Conservation (phyloP, 2,329 filamentous ascomycete species). For the Immersiporthe knoxdaviesiana region DNA sequence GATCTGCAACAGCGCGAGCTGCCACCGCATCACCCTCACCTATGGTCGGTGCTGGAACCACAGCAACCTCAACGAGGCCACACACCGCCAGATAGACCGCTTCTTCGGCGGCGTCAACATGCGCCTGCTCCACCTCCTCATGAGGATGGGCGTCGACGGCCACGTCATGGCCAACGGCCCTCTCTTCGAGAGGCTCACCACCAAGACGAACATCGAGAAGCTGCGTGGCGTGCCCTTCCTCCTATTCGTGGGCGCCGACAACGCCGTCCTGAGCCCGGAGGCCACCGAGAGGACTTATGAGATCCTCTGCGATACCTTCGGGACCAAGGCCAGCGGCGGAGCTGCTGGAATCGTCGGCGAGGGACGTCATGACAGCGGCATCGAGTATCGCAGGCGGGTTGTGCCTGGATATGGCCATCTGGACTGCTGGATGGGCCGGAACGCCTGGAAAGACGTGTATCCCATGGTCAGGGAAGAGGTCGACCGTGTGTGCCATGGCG, state of each 20-base stretch:
- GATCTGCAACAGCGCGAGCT: conserved; percentile 63
- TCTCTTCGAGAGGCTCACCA: conserved; percentile 51
- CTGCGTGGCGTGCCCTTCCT: conserved; percentile 59
- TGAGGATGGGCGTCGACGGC: conserved; percentile 57
- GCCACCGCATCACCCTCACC: conserved; percentile 62
- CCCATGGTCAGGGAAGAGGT: conserved; percentile 59
- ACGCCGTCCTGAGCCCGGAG: conserved; percentile 57
- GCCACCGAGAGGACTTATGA: conserved; percentile 59
- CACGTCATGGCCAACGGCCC: conserved; percentile 57
- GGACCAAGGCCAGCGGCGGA: conserved; percentile 37
- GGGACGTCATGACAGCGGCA: conserved; percentile 35
- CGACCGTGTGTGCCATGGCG: conserved; percentile 53
- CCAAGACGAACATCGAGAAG: conserved; percentile 51
- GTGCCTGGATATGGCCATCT: conserved; percentile 63
- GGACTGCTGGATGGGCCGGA: conserved; percentile 65
- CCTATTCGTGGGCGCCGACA: conserved; percentile 59
- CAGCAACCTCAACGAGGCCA: conserved; percentile 66
- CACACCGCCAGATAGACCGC: conserved; percentile 62
- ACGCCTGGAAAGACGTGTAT: conserved; percentile 63
- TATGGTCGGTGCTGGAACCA: conserved; percentile 70
- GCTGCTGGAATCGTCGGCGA: conserved; percentile 22
- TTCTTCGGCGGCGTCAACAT: conserved; percentile 68
- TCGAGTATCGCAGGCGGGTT: conserved; percentile 55
- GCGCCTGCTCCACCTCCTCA: conserved; percentile 58
- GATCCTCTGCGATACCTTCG: conserved; percentile 55